phyloP scores from a whole-genome alignment of 2,329 filamentous ascomycete genomes.

The Onygena corvina region DNA sequence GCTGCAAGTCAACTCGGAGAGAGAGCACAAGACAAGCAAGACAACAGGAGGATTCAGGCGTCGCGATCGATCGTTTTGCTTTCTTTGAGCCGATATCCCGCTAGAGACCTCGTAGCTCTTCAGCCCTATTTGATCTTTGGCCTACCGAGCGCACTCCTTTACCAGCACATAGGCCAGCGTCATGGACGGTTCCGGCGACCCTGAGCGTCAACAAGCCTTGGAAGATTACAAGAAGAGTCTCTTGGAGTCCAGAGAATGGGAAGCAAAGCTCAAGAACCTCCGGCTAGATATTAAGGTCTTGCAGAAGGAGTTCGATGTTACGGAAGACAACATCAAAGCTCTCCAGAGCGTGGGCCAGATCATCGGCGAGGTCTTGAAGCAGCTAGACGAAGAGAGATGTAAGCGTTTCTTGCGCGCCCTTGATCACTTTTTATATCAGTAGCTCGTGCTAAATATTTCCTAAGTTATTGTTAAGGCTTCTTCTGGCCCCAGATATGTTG shows the following conservation, averaged over 20 bases:
- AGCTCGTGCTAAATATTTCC: conserved; percentile 11
- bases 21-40: neutral
- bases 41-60: neutral
- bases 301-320: conserved; percentile 89
- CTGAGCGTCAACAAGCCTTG: conserved; percentile 55
- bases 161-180: neutral
- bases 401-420: conserved; percentile 30
- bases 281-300: conserved; percentile 92
- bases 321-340: conserved; percentile 98
- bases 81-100: neutral
- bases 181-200: conserved; percentile 33
- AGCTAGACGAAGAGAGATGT: conserved; percentile 98
- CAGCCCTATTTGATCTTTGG: too few relatives aligned
- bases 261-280: conserved; percentile 88
- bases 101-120: too few relatives aligned
- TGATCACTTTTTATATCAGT: too few relatives aligned
- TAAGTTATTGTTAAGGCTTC: conserved; percentile 97
- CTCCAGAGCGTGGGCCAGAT: conserved; percentile 98
- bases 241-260: conserved; percentile 95
- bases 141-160: neutral
- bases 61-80: neutral
- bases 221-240: conserved; percentile 68
- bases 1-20: neutral
- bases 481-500: conserved; percentile 91
- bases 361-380: conserved; percentile 97